Evolutionary conservation across 768 basidiomycete genomes (phyloP), one percentile per base, ranked within the genome.

Genomic region (Candolleomyces aberdarensis): DNA sequence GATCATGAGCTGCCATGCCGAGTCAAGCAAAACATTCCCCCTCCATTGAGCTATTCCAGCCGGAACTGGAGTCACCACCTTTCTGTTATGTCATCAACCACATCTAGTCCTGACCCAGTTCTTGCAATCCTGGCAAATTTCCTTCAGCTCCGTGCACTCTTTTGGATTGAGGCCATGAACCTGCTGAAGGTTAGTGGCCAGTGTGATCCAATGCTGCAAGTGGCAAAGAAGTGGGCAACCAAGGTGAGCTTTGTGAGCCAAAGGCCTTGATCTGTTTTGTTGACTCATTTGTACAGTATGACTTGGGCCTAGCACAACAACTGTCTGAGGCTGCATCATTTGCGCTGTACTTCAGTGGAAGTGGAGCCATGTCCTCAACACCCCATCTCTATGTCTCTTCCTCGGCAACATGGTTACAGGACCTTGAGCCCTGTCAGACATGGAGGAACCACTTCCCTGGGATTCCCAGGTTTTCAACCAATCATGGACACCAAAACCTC

Each of bases 11-110:
- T 65, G 2, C 11, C 3, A 13, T 10, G 49, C 6, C n/a, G 43
- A 39, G 55, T 67, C 5, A n/a, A 60, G 1, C 22, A 60, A n/a
- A 67, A 67, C 31, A 66, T 68, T 47, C 11, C 43, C 9, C 43
- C 49, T 8, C 32, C 17, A 3, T 43, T 67, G 14, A 50, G 48
- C 22, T 67, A 67, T 49, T 32, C 62, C 11, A 64, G 56, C 41
- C 31, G 32, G 15, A 19, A 59, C 32, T 67, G 66, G 66, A 58
- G 32, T 44, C 31, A 57, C 17, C 65, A 65, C 44, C 41, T 67
- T 29, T 32, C 51, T 8, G 3, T 32, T 13, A 20, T 22, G 10
- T 8, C 20, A 3, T 29, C 51, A 11, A 19, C 5, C 10, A 20
- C 48, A 19, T 13, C 14, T 10, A 8, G 10, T 8, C 10, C 14